Evolutionary conservation across 768 basidiomycete genomes (phyloP).

Genomic region (Chalciporus sphaerocephalus): DNA sequence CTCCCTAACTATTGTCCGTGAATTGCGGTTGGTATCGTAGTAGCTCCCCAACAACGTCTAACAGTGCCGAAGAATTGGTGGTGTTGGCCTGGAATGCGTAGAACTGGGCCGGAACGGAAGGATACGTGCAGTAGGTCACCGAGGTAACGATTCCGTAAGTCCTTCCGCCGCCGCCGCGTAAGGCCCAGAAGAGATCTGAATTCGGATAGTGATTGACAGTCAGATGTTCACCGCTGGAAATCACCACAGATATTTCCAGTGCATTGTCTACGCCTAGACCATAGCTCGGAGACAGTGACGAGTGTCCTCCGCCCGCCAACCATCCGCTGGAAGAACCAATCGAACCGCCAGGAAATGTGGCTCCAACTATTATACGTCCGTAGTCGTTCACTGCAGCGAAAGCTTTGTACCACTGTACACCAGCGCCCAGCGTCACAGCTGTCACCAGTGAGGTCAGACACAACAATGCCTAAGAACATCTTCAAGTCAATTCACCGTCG

Average conservation of each 20-base stretch:
- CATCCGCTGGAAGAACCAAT: conserved; percentile 47
- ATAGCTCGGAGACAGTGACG: conserved; percentile 34
- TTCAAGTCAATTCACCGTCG: neutral
- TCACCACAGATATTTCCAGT: conserved; percentile 43
- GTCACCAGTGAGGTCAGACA: neutral
- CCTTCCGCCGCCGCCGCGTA: conserved; percentile 48
- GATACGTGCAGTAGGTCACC: conserved; percentile 43
- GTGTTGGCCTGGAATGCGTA: conserved; percentile 29
- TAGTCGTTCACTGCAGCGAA: conserved; percentile 36
- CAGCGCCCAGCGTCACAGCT: conserved; percentile 35
- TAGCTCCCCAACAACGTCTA: conserved; percentile 32
- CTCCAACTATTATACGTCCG: conserved; percentile 41
- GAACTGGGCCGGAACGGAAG: conserved; percentile 30
- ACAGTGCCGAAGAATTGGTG: conserved; percentile 24
- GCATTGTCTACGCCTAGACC: conserved; percentile 51
- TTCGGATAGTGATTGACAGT: conserved; percentile 39
- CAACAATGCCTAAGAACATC: neutral
- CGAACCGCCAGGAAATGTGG: conserved; percentile 24
- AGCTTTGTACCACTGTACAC: conserved; percentile 44
- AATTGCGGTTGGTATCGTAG: conserved; percentile 33
- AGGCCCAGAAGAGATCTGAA: conserved; percentile 49
- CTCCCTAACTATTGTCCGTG: conserved; percentile 44
- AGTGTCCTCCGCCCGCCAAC: conserved; percentile 46
- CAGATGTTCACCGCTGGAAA: conserved; percentile 37
- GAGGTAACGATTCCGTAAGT: conserved; percentile 46